Percentiles rank a stretch among this genome's conserved stretches.
Conservation (phyloP, 2,329 filamentous ascomycete genomes). For the Arthrobotrys musiformis region DNA sequence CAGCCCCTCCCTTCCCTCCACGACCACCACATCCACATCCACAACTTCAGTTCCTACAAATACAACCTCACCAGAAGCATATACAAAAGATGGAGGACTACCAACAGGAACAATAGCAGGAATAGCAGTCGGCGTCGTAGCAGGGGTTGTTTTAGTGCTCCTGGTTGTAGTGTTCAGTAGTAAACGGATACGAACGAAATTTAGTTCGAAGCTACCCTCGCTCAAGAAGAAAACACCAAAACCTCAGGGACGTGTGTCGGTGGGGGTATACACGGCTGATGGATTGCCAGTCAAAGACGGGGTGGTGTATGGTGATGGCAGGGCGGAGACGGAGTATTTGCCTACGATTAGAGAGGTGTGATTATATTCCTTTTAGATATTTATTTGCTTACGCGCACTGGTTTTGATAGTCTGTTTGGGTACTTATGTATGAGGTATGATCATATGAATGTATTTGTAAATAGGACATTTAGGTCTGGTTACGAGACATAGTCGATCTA, state of each 20-base stretch:
- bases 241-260: background rate
- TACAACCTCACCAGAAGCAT: background rate
- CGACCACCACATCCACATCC: background rate
- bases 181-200: background rate
- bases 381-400: background rate
- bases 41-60: background rate
- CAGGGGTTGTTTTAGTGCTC: background rate
- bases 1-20: background rate
- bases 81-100: background rate
- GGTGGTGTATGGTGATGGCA: background rate
- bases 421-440: too few species aligned
- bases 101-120: conserved; percentile 3
- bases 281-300: background rate
- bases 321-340: background rate
- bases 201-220: background rate
- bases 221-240: background rate
- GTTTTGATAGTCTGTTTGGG: too few species aligned
- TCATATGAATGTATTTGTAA: too few species aligned
- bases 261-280: background rate
- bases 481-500: too few species aligned
- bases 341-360: background rate
- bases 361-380: background rate
- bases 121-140: background rate
- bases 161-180: background rate
- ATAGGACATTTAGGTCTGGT: too few species aligned